Conservation (phyloP, 2,329 filamentous ascomycete species). For the Aspergillus sp. region DNA sequence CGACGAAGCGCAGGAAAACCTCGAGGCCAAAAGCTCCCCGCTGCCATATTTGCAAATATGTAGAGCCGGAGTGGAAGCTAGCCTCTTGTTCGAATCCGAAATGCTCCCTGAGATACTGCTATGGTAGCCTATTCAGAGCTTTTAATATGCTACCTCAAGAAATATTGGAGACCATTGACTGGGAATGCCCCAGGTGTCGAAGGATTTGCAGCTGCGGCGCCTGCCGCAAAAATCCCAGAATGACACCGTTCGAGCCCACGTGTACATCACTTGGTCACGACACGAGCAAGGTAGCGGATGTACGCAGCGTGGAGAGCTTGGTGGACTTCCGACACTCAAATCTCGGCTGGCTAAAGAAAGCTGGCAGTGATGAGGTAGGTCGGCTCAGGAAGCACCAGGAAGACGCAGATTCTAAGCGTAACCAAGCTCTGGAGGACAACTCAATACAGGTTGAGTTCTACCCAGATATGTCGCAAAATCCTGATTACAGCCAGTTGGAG, state of each 20-base stretch:
- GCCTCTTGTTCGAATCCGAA: conserved; percentile 72
- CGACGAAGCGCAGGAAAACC: conserved; percentile 65
- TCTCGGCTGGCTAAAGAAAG: conserved; percentile 72
- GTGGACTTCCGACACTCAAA: conserved; percentile 93
- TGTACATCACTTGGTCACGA: conserved; percentile 88
- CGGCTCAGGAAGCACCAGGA: conserved; percentile 50
- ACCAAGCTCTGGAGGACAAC: conserved; percentile 47
- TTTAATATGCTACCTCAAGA: conserved; percentile 86
- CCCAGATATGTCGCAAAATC: not conserved
- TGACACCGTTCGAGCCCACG: conserved; percentile 79
- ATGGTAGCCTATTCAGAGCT: conserved; percentile 85
- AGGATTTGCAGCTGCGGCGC: conserved; percentile 83
- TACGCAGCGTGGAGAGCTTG: conserved; percentile 82
- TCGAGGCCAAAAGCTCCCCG: conserved; percentile 49
- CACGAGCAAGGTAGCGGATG: conserved; percentile 84
- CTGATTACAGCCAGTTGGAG: conserved; percentile 31
- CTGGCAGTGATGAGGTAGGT: conserved; percentile 50
- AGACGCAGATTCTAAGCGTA: conserved; percentile 56
- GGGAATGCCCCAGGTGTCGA: conserved; percentile 85
- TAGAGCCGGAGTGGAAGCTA: conserved; percentile 81
- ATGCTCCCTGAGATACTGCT: conserved; percentile 70
- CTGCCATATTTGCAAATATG: conserved; percentile 82
- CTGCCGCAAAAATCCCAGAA: conserved; percentile 69
- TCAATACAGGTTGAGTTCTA: conserved; percentile 39
- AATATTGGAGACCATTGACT: conserved; percentile 75